Evolutionary conservation across 2,329 filamentous ascomycete species (phyloP), one percentile per base, ranked within the genome.

Genomic region (Penicillium sp.): DNA sequence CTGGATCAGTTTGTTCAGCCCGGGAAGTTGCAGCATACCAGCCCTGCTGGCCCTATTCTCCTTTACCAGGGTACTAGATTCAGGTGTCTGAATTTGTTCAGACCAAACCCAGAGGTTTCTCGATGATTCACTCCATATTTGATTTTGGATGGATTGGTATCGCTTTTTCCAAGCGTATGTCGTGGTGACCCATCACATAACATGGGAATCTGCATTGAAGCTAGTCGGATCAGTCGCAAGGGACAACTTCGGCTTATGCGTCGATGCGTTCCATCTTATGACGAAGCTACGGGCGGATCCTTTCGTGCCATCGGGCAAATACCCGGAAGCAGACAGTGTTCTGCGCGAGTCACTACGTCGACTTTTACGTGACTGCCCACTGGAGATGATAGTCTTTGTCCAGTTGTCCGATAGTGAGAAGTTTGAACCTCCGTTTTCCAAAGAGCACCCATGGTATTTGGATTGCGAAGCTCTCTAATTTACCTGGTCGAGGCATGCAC

Each of bases 331-430:
- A 1, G 65, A 66, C 13, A 6, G 33, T 19, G 50, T 50, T 7
- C 55, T 76, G n/a, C 47, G 41, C 2, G 64, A 62, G 6, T 70
- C 74, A 2, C 51, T 76, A 1, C 40, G 55, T 7, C 56, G 62
- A 5, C 70, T 71, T 19, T 44, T 62, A 3, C 31, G 50, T 5
- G 31, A 56, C 3, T 64, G 64, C 33, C 69, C 69, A 0, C 24
- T 67, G 2, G 71, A 74, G 1, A 75, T 71, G 51, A 63, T 77
- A 16, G 70, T 73, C 59, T 77, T 73, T 47, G 54, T 77, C 10
- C 75, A 76, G 55, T 57, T 77, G 2, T 75, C 72, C 2, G 75
- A 77, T 56, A 74, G 65, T 1, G 74, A 76, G 47, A 61, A 58
- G 5, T 72, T 75, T 33, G 61, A 73, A 39, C 69, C 69, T 11